Conservation (phyloP, 2,329 filamentous ascomycete genomes). For the Colletotrichum sp. region DNA sequence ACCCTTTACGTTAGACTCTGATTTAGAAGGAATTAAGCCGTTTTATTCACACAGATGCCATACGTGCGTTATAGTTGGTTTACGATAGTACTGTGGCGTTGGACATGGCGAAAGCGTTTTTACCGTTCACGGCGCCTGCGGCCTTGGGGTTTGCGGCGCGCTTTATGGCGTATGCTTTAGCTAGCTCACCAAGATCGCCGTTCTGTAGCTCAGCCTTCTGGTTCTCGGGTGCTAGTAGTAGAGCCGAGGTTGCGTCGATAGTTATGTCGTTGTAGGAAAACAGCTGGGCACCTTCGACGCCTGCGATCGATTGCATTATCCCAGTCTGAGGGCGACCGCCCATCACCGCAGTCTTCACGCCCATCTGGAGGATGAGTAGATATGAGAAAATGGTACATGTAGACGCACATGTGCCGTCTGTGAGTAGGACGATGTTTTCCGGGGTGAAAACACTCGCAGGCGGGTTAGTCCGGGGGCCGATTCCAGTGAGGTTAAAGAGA, state of each 20-base stretch:
- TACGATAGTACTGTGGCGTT: no score
- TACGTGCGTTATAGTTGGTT: no score
- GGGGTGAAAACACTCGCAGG: conserved; percentile 51
- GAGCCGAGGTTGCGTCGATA: conserved; percentile 26
- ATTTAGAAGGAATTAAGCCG: no score
- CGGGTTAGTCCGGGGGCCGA: conserved; percentile 41
- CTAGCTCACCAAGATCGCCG: conserved; percentile 33
- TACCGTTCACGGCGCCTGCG: conserved; percentile 36
- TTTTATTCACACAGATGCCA: no score
- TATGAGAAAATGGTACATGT: conserved; percentile 62
- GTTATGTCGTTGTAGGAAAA: conserved; percentile 33
- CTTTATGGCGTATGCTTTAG: conserved; percentile 36
- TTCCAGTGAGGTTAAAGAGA: conserved; percentile 47
- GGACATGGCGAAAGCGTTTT: conserved; percentile 36
- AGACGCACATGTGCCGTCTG: conserved; percentile 59
- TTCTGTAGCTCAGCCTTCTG: conserved; percentile 19
- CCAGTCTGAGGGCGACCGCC: conserved; percentile 49
- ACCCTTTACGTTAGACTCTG: no score
- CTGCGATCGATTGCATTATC: conserved; percentile 53
- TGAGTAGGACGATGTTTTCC: conserved; percentile 58
- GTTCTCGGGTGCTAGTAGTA: conserved; percentile 26
- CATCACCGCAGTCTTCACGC: conserved; percentile 50
- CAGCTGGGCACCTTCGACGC: conserved; percentile 50
- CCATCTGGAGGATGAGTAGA: conserved; percentile 55
- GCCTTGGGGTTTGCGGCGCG: conserved; percentile 26